Conservation (phyloP, 495 filamentous ascomycete genomes). For the Penicillium turbatum region DNA sequence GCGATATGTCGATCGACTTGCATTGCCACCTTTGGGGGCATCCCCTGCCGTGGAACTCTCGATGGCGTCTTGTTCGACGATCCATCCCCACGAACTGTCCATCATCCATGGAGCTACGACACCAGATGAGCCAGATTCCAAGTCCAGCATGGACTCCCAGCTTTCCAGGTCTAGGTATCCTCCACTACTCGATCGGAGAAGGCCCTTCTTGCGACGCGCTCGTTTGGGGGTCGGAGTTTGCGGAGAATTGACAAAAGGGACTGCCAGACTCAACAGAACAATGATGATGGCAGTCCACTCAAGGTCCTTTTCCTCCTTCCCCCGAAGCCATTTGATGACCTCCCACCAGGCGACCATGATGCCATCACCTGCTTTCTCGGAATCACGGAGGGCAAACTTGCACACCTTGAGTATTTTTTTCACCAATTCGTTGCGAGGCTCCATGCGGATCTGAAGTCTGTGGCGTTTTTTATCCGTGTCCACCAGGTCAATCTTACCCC, state of each 20-base stretch:
- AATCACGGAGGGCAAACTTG: conserved; percentile 56
- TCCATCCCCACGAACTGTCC: conserved; percentile 68
- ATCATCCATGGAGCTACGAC: conserved; percentile 62
- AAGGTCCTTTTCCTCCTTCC: conserved; percentile 47
- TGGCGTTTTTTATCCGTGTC: conserved; percentile 59
- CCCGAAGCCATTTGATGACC: conserved; percentile 62
- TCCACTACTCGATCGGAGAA: conserved; percentile 59
- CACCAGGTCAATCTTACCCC: conserved; percentile 60
- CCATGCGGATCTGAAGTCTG: conserved; percentile 61
- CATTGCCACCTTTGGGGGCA: conserved; percentile 19
- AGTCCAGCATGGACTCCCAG: conserved; percentile 58
- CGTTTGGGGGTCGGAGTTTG: conserved; percentile 34
- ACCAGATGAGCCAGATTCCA: conserved; percentile 53
- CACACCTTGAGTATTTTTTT: conserved; percentile 55
- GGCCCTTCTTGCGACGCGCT: conserved; percentile 45
- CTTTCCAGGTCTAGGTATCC: conserved; percentile 51
- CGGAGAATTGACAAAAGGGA: conserved; percentile 45
- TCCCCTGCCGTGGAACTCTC: conserved; percentile 28
- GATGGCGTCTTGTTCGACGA: conserved; percentile 55
- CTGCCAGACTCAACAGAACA: conserved; percentile 60
- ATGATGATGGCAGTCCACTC: conserved; percentile 81
- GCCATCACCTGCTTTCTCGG: conserved; percentile 56
- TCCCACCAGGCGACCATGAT: conserved; percentile 73
- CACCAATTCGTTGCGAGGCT: conserved; percentile 59
- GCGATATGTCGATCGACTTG: conserved; percentile 40